A percentile compares a stretch with the other conserved stretches of the same genome.
Conservation (phyloP, 1,284 basidiomycete species). For the Inonotus hispidus region DNA sequence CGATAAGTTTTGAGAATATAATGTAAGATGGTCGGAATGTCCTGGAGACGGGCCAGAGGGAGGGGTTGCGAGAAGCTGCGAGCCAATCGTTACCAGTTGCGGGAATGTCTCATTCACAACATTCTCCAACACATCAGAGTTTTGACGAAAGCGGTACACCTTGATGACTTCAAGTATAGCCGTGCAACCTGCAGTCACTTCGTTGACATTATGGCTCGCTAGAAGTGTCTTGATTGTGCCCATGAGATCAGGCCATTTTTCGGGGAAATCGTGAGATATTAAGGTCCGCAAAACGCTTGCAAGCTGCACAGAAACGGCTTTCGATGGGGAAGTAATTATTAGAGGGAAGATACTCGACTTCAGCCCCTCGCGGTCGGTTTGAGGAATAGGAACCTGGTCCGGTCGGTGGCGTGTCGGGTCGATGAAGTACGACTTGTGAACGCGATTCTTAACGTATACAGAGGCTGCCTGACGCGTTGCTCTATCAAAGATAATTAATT, state of each 20-base stretch:
- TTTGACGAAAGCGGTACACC: conserved; percentile 69
- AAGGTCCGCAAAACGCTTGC: conserved; percentile 65
- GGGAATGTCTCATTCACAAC: conserved; percentile 67
- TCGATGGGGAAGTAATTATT: conserved; percentile 59
- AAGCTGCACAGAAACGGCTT: conserved; percentile 70
- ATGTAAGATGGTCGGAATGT: conserved; percentile 74
- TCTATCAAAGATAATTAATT: conserved; percentile 32
- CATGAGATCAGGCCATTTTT: conserved; percentile 63
- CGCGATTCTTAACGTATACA: conserved; percentile 84
- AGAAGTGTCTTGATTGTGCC: conserved; percentile 60
- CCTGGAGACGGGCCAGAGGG: conserved; percentile 50
- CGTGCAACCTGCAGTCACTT: conserved; percentile 76
- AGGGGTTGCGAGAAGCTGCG: conserved; percentile 56
- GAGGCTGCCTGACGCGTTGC: conserved; percentile 74
- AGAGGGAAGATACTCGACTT: conserved; percentile 62
- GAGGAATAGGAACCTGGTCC: conserved; percentile 55
- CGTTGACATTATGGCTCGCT: conserved; percentile 53
- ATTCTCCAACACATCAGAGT: conserved; percentile 49
- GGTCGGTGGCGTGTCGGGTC: conserved; percentile 42
- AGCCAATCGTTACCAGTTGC: conserved; percentile 63
- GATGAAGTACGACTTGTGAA: conserved; percentile 55
- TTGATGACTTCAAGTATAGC: conserved; percentile 70
- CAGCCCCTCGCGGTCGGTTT: conserved; percentile 64
- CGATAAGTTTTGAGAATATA: conserved; percentile 81
- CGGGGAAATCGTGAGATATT: conserved; percentile 69